phyloP scores from a whole-genome alignment of 768 basidiomycete genomes.

The Rubroboletus pulcherrimus region DNA sequence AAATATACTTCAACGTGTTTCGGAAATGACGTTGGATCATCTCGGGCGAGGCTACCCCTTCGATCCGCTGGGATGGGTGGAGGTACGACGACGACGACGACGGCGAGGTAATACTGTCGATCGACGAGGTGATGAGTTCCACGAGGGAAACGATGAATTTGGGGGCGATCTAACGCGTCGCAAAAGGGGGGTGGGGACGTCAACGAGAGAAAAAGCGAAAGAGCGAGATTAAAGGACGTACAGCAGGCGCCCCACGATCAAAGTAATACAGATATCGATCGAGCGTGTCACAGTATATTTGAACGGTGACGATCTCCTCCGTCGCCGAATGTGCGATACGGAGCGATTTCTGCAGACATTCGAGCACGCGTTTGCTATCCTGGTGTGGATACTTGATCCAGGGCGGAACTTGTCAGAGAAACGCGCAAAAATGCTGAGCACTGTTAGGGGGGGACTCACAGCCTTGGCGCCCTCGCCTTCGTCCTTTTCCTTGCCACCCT shows the following conservation, averaged over 20 bases:
- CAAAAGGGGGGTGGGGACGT: no score
- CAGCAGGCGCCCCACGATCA: constrained; percentile 88
- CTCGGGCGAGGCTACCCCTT: constrained; percentile 88
- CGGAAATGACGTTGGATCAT: constrained; percentile 93
- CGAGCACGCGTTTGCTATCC: constrained; percentile 95
- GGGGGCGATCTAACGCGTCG: constrained; percentile 58
- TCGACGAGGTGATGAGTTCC: constrained; percentile 90
- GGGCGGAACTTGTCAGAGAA: not conserved
- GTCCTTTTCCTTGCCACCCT: constrained; percentile 29
- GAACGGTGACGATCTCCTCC: constrained; percentile 95
- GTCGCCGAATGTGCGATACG: constrained; percentile 95
- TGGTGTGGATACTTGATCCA: constrained; percentile 64
- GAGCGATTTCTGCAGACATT: constrained; percentile 95
- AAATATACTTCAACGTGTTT: constrained; percentile 83
- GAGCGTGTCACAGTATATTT: constrained; percentile 93
- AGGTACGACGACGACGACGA: constrained; percentile 47
- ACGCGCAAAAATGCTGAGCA: not conserved
- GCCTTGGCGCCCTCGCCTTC: constrained; percentile 49
- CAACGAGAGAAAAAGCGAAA: no score
- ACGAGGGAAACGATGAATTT: constrained; percentile 97
- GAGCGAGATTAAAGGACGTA: constrained; percentile 36
- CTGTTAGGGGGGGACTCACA: constrained; percentile 37
- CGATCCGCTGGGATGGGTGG: constrained; percentile 85
- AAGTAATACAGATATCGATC: constrained; percentile 97
- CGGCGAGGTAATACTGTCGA: constrained; percentile 85